A percentile compares a stretch with the other conserved stretches of the same genome.
Evolutionary conservation across 352 stramenopile species (phyloP).

Genomic region (Globisporangium parvum): DNA sequence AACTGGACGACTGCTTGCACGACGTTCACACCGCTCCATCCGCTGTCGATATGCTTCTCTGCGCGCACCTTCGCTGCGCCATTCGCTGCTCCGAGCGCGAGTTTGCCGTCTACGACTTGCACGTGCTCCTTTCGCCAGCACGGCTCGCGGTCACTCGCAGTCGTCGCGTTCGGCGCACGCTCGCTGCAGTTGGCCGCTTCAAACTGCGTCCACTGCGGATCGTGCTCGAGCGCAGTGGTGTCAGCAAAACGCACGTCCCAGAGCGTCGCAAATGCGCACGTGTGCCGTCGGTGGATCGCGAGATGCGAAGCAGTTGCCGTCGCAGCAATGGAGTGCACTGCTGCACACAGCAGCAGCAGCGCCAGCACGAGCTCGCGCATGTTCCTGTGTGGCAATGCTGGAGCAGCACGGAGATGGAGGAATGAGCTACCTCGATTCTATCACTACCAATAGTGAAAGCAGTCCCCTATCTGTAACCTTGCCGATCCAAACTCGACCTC

Average conservation of each 20-base stretch:
- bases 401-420: too few relatives aligned
- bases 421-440: too few relatives aligned
- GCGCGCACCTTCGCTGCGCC: constrained; percentile 5
- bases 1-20: constrained; percentile 8
- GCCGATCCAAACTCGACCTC: too few relatives aligned
- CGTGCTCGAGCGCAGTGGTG: constrained; percentile 15
- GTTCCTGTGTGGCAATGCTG: too few relatives aligned
- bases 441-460: too few relatives aligned
- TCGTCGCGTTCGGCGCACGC: not conserved
- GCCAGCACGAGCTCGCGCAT: not conserved
- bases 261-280: constrained; percentile 24
- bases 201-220: constrained; percentile 13
- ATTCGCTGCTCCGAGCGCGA: constrained; percentile 4
- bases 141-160: not conserved
- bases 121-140: constrained; percentile 19
- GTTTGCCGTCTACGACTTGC: constrained; percentile 6
- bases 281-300: constrained; percentile 23
- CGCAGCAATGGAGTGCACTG: not conserved
- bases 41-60: constrained; percentile 1
- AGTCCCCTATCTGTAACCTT: too few relatives aligned
- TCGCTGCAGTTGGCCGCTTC: constrained; percentile 11
- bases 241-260: constrained; percentile 23
- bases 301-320: not conserved
- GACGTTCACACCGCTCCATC: constrained; percentile 8
- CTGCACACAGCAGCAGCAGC: not conserved